A percentile compares a stretch with the other conserved stretches of the same genome.
Evolutionary conservation across 139 green algal genomes (phyloP).

Genomic region (Chloropicon primus): DNA sequence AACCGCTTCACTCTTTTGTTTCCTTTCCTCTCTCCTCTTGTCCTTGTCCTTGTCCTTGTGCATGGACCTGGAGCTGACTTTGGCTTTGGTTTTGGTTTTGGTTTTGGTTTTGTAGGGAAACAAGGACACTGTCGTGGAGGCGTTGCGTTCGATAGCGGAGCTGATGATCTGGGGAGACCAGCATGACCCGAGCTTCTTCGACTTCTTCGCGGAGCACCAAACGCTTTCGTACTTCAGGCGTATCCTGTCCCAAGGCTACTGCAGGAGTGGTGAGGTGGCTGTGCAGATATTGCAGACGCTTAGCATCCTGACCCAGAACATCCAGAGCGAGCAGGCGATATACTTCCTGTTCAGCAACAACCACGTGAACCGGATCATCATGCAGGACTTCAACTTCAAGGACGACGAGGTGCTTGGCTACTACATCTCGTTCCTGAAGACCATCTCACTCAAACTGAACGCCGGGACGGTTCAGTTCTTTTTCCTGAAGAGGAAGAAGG

Average conservation of each 20-base stretch:
- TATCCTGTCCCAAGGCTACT: slow-evolving; percentile 62
- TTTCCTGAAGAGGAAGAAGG: slow-evolving; percentile 32
- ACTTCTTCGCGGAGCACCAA: slow-evolving; percentile 92
- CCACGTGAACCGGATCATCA: slow-evolving; percentile 84
- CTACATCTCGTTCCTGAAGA: slow-evolving; percentile 96
- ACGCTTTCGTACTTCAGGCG: slow-evolving; percentile 72
- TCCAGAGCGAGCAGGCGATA: slow-evolving; percentile 24
- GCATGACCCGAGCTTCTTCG: slow-evolving; percentile 81
- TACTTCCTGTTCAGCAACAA: slow-evolving; percentile 92
- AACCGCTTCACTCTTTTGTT: background rate
- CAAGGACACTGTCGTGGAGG: slow-evolving; percentile 67
- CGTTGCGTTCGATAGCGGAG: slow-evolving; percentile 79
- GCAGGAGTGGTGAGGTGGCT: slow-evolving; percentile 62
- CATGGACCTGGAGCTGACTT: background rate
- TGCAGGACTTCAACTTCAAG: slow-evolving; percentile 79
- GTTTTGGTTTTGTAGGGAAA: slow-evolving; percentile 34
- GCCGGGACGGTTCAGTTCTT: slow-evolving; percentile 83
- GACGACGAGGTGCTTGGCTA: slow-evolving; percentile 94
- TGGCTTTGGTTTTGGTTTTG: background rate
- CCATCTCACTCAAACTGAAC: slow-evolving; percentile 85
- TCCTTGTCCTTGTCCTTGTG: background rate
- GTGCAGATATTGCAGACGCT: slow-evolving; percentile 76
- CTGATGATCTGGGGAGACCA: slow-evolving; percentile 98
- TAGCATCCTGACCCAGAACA: slow-evolving; percentile 92
- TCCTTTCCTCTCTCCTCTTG: too few species aligned